Evolutionary conservation across 768 basidiomycete genomes (phyloP).

Genomic region (Leccinum subgranulosum): DNA sequence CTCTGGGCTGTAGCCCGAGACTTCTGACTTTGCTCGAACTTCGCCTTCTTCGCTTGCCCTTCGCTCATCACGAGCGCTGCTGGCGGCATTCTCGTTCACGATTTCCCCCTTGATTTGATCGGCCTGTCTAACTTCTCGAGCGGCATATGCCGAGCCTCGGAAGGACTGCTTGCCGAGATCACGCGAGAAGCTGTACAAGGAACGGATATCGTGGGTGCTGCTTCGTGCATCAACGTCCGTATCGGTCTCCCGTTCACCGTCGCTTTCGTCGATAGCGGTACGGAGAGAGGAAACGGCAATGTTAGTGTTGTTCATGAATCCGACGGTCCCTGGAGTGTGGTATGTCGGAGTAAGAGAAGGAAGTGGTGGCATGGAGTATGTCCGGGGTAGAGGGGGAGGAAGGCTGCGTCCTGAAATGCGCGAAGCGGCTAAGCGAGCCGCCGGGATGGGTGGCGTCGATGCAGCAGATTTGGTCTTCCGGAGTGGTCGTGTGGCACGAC

Average conservation of each 20-base stretch:
- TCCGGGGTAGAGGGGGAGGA: conserved; percentile 31
- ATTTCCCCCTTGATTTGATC: conserved; percentile 23
- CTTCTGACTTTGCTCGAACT: conserved; percentile 14
- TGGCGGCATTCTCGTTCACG: conserved; percentile 10
- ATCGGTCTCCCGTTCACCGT: conserved; percentile 32
- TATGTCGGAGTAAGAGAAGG: conserved; percentile 28
- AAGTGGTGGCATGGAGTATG: conserved; percentile 33
- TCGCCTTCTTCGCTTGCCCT: conserved; percentile 6
- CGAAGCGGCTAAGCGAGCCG: conserved; percentile 33
- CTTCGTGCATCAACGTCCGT: conserved; percentile 30
- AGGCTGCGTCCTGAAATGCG: conserved; percentile 29
- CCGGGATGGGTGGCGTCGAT: conserved; percentile 33
- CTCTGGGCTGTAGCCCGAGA: conserved; percentile 14
- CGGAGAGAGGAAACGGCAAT: conserved; percentile 35
- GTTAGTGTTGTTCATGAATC: conserved; percentile 35
- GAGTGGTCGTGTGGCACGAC: conserved; percentile 30
- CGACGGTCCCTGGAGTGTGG: conserved; percentile 21
- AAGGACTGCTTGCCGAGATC: conserved; percentile 27
- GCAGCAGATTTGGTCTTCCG: conserved; percentile 36
- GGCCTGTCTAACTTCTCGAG: conserved; percentile 18
- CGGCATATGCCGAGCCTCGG: conserved; percentile 23
- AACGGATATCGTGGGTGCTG: conserved; percentile 25
- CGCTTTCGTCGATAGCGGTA: conserved; percentile 34
- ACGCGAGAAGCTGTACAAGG: conserved; percentile 33
- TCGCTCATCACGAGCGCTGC: conserved; percentile 13